phyloP scores from a whole-genome alignment of 495 filamentous ascomycete species.

The Daldinia caldariorum region DNA sequence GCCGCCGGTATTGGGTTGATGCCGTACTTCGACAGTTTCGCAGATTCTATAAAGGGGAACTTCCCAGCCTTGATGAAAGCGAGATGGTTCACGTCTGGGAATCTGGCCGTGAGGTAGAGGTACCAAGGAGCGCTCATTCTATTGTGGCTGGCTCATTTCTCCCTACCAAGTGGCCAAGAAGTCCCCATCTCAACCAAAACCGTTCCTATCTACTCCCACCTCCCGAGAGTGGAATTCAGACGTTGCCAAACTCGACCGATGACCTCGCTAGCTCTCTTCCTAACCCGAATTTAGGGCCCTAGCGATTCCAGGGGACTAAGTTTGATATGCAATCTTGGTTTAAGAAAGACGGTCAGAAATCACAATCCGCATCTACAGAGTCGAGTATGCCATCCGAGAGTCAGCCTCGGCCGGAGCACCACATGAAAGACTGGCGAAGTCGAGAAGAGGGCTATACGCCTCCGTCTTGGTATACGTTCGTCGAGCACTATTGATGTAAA shows the following conservation, averaged over 20 bases:
- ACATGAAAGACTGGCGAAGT: neutral
- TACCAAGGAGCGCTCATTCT: neutral
- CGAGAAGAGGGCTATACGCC: neutral
- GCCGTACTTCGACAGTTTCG: conserved; percentile 14
- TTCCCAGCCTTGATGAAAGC: conserved; percentile 8
- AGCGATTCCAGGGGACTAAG: neutral
- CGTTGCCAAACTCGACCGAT: neutral
- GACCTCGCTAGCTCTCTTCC: neutral
- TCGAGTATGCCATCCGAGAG: neutral
- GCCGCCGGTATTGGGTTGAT: conserved; percentile 21
- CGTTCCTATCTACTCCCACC: too few relatives aligned
- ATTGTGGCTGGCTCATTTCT: conserved; percentile 19
- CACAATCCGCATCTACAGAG: neutral
- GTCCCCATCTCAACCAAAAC: neutral
- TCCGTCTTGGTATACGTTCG: neutral
- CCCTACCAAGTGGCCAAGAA: neutral
- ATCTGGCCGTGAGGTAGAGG: neutral
- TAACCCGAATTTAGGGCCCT: neutral
- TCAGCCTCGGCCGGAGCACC: neutral
- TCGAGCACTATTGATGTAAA: neutral
- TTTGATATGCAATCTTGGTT: neutral
- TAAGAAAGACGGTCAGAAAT: neutral
- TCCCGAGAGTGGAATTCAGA: too few relatives aligned
- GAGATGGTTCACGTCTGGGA: conserved; percentile 15
- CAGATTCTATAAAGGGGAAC: neutral